Evolutionary conservation across 202 grass and related monocot species (phyloP), one percentile per base, ranked within the genome.

Genomic region (Bolboschoenoplectus hybrid): DNA sequence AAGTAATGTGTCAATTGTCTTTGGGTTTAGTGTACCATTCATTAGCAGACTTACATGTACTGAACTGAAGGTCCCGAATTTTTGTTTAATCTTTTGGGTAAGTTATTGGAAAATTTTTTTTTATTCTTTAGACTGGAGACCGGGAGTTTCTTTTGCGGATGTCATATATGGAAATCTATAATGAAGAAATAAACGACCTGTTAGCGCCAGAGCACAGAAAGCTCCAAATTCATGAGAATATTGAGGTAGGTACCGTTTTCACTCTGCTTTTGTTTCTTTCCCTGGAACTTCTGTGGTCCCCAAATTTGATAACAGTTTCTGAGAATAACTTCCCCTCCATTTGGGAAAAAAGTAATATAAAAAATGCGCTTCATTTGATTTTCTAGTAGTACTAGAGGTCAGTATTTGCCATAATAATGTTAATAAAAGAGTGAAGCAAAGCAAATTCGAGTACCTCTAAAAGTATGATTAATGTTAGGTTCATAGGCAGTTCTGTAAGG

Each of bases 131-230:
- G 96, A 89, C 94, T 81, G 85, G 84, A 77, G 90, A 94, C 57
- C 89, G 96, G 82, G 96, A 98, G 70, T 98, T 98, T 50, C 90
- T 98, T 89, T 83, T 98, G 61, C 91, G 93, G 4, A 95, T 98
- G 96, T 98, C 93, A 64, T 98, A 98, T 72, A 95, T 98, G 95
- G 95, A 98, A 85, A 98, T 98, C 40, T 98, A 95, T 63, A 95
- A 95, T 89, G 93, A 98, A 86, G 96, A 95, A 58, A 98, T 98
- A 70, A 98, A 98, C 86, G 96, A 95, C 55, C 86, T 98, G 75
- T 86, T 98, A 80, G 96, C 90, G 19, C 96, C 96, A 61, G 96
- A 98, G 87, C 96, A 98, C 84, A 89, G 96, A 3, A 98, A 98
- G 63, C 87, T 98, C 71, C 91, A 98, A 89, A 92, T 98, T 88